phyloP scores from a whole-genome alignment of 768 basidiomycete genomes.

The Tylopilus rubrobrunneus region DNA sequence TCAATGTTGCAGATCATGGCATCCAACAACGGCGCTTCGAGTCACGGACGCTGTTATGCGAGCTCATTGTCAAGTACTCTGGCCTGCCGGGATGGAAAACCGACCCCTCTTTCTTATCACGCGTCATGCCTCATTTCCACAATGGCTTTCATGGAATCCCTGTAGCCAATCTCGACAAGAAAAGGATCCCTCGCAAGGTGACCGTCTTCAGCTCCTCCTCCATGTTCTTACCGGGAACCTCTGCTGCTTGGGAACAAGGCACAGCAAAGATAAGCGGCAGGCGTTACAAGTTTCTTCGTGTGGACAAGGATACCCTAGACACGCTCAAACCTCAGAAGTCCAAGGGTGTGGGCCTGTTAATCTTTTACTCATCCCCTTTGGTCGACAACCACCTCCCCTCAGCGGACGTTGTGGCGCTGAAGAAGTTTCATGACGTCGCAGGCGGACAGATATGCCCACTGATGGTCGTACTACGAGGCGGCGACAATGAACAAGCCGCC shows the following conservation, averaged over 20 bases:
- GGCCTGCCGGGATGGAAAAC: not conserved
- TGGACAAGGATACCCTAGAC: not conserved
- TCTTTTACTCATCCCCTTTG: no score
- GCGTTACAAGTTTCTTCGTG: not conserved
- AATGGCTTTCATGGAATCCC: not conserved
- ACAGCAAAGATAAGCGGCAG: not conserved
- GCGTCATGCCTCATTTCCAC: not conserved
- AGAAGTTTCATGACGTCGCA: no score
- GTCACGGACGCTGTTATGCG: not conserved
- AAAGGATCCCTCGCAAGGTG: constrained; percentile 1
- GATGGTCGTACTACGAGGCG: no score
- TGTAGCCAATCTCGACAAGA: not conserved
- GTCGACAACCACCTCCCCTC: no score
- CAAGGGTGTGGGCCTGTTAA: not conserved
- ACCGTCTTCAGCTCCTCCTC: not conserved
- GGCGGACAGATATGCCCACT: no score
- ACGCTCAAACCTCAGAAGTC: no score
- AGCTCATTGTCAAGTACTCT: constrained; percentile 2
- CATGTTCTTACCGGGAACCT: not conserved
- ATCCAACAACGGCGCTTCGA: not conserved
- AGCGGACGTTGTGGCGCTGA: no score
- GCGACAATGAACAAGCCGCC: no score
- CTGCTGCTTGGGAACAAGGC: not conserved
- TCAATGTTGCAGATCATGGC: not conserved
- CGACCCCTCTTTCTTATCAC: not conserved